Evolutionary conservation across 495 filamentous ascomycete species (phyloP), one percentile per base, ranked within the genome.

Genomic region (Aspergillus bridgeri): DNA sequence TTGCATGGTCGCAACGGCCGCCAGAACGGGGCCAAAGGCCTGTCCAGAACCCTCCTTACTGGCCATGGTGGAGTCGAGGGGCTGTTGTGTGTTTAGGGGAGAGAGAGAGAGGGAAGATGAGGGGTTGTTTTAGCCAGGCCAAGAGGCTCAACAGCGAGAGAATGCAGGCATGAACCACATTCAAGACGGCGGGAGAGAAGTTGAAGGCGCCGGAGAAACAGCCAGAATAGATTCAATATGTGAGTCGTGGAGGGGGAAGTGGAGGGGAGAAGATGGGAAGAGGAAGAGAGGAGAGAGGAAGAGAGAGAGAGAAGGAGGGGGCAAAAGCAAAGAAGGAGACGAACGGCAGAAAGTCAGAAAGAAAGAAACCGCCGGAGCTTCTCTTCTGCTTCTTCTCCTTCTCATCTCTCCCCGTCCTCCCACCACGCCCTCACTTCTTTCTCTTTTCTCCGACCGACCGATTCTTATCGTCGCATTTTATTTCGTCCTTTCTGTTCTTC

Each of bases 1-100:
- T 69, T 86, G 88, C 90, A 99, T 95, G 57, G 91, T 95, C 68
- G 85, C 79, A 76, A 97, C 83, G 57, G 95, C 95, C 63, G 84
- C 83, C 63, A 97, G 81, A 60, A 99, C 89, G 66, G 90, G 88
- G 67, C 83, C 84, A 75, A 95, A 94, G 76, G 82, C 84, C 75
- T 84, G 83, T 69, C 82, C 79, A 53, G 70, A 69, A 62, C 72
- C 77, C 61, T 75, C 67, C 70, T 87, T 86, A 69, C 85, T 81
- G 73, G 88, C 84, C 90, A 94, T 94, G 57, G 60, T 80, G 65
- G 29, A 19, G 51, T 29, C 5, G 21, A 23, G 45, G 48, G 20
- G 38, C 53, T 53, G 61, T 60, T 58, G 56, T 65, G 57, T 60
- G 54, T 55, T n/a, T 46, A 51, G 54, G 54, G 24, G 55, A 54